These are phyloP conservation scores for Mycosphaerella sp. DNA, from an alignment of 2,329 filamentous ascomycete species.

Conservation along the genomic window DNA sequence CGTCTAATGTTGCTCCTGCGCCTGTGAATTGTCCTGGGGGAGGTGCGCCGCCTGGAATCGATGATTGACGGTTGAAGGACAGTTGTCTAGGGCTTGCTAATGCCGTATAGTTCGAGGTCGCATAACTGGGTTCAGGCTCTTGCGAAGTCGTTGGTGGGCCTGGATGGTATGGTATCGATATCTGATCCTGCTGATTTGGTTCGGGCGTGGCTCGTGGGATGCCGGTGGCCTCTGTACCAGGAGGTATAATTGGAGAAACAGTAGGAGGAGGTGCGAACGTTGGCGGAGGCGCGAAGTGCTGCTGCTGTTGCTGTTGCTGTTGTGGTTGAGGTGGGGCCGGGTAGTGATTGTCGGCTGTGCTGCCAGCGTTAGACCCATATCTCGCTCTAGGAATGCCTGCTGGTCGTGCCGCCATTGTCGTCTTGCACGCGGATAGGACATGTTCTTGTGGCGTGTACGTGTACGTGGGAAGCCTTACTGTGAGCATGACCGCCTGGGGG, in stretches of 20 bases:
- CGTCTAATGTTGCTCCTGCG: slow-evolving; percentile 58
- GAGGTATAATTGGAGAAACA: slow-evolving; percentile 31
- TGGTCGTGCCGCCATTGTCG: background rate
- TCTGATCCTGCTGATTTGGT: slow-evolving; percentile 20
- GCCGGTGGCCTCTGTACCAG: slow-evolving; percentile 28
- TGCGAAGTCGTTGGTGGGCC: slow-evolving; percentile 32
- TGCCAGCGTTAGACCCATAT: background rate
- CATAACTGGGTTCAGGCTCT: slow-evolving; percentile 22
- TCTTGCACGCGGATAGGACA: background rate
- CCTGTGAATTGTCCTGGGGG: slow-evolving; percentile 56
- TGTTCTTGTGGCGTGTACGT: background rate
- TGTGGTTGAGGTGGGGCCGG: background rate
- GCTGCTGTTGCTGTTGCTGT: slow-evolving; percentile 16
- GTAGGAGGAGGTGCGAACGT: slow-evolving; percentile 20
- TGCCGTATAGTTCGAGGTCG: slow-evolving; percentile 3
- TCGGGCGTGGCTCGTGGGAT: slow-evolving; percentile 18
- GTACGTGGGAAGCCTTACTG: background rate
- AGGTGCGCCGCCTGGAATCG: slow-evolving; percentile 37
- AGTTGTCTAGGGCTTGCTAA: slow-evolving; percentile 26
- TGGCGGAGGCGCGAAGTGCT: slow-evolving; percentile 29
- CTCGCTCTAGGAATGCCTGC: background rate
- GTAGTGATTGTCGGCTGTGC: background rate
- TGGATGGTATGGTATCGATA: slow-evolving; percentile 33
- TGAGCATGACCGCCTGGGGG: background rate
- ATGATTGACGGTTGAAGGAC: slow-evolving; percentile 25